Conservation (phyloP, 306 rosid genomes). For the Vigna mungo region DNA sequence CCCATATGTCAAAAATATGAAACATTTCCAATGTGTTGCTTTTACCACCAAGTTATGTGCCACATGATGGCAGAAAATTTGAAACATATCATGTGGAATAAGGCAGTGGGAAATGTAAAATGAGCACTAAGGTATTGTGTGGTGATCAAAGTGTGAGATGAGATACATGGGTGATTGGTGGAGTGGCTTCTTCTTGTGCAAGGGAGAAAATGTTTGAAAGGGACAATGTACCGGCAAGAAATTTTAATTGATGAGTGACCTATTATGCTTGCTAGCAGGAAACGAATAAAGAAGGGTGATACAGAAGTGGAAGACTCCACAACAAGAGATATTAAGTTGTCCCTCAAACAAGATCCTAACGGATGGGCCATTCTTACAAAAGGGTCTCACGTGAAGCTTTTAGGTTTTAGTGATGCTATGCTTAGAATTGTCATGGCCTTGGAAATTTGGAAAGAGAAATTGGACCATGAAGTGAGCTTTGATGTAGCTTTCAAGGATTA, state of each 20-base stretch:
- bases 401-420: slow-evolving; percentile 17
- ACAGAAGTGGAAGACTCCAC: not conserved
- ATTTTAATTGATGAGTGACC: slow-evolving; percentile 63
- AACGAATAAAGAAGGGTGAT: not conserved
- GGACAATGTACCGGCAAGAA: slow-evolving; percentile 68
- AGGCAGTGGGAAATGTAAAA: slow-evolving; percentile 35
- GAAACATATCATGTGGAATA: slow-evolving; percentile 38
- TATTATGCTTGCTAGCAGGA: slow-evolving; percentile 43
- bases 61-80: no score
- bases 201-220: slow-evolving; percentile 61
- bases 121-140: slow-evolving; percentile 16
- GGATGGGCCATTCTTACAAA: slow-evolving; percentile 40
- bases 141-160: slow-evolving; percentile 60
- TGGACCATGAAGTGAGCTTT: slow-evolving; percentile 30
- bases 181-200: slow-evolving; percentile 58
- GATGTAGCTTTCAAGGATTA: slow-evolving; percentile 31
- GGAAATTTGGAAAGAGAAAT: slow-evolving; percentile 1
- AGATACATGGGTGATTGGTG: slow-evolving; percentile 77
- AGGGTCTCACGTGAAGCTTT: slow-evolving; percentile 40
- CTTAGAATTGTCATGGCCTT: not conserved
- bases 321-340: slow-evolving; percentile 25
- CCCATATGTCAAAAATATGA: slow-evolving; percentile 48
- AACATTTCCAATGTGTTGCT: slow-evolving; percentile 36
- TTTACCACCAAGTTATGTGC: slow-evolving; percentile 11
- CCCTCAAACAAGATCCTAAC: slow-evolving; percentile 34